Percentiles rank a stretch among this genome's conserved stretches.
Evolutionary conservation across 208 protist species (phyloP).

Genomic region (Trypanosoma grayi): DNA sequence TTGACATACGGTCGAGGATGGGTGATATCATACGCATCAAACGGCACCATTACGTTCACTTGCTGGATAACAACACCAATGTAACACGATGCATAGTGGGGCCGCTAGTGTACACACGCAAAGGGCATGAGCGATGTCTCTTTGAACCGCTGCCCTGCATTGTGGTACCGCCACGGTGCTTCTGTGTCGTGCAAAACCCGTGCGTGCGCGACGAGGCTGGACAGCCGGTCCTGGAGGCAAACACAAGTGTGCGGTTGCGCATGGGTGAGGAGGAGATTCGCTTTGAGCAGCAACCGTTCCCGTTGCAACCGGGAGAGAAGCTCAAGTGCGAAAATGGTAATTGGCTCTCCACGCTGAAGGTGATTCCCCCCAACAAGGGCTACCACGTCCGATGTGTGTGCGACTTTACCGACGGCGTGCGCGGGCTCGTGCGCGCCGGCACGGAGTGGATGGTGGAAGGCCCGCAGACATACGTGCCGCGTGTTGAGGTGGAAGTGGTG

Average conservation of each 20-base stretch:
- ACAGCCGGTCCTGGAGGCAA: conserved; percentile 40
- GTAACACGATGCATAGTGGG: conserved; percentile 77
- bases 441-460: conserved; percentile 91
- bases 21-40: conserved; percentile 86
- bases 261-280: conserved; percentile 93
- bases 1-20: background rate
- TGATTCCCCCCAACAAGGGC: conserved; percentile 80
- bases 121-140: conserved; percentile 92
- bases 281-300: conserved; percentile 88
- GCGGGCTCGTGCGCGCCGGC: conserved; percentile 49
- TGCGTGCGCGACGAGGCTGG: conserved; percentile 41
- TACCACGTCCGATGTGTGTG: conserved; percentile 82
- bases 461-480: conserved; percentile 90
- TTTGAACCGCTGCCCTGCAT: conserved; percentile 77
- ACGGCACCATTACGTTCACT: conserved; percentile 92
- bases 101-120: conserved; percentile 90
- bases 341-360: conserved; percentile 57
- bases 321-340: conserved; percentile 34
- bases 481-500: conserved; percentile 81
- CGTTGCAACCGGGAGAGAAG: conserved; percentile 89
- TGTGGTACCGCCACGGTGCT: conserved; percentile 59
- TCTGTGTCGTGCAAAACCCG: conserved; percentile 77
- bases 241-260: conserved; percentile 79
- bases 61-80: conserved; percentile 95
- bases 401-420: conserved; percentile 48